A percentile compares a stretch with the other conserved stretches of the same genome.
Evolutionary conservation across 1,139 yeast species (phyloP).

Genomic region (Suhomyces choctaworum): DNA sequence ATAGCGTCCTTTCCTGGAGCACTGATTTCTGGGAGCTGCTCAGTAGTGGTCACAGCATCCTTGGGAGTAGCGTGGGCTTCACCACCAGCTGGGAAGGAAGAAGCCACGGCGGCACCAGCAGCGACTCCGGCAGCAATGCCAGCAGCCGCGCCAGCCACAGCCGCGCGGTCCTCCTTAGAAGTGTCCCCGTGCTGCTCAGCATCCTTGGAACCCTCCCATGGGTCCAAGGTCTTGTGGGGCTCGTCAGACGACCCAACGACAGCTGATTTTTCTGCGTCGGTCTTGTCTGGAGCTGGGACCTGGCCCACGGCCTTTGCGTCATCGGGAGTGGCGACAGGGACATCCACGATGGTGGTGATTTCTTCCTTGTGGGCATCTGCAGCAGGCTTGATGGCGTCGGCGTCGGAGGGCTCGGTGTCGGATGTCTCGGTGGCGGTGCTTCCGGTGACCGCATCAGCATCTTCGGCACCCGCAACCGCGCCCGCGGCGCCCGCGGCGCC

Average conservation of each 20-base stretch:
- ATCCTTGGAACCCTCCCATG: neutral
- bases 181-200: neutral
- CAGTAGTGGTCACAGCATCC: slow-evolving; percentile 7
- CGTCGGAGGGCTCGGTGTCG: slow-evolving; percentile 10
- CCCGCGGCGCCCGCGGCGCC: slow-evolving; percentile 13
- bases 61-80: neutral
- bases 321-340: slow-evolving; percentile 10
- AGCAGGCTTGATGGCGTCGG: slow-evolving; percentile 7
- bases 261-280: slow-evolving; percentile 13
- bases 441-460: slow-evolving; percentile 15
- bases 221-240: neutral
- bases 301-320: slow-evolving; percentile 9
- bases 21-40: slow-evolving; percentile 2
- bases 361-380: slow-evolving; percentile 3
- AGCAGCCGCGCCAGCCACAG: slow-evolving; percentile 8
- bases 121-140: slow-evolving; percentile 6
- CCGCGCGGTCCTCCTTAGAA: slow-evolving; percentile 1
- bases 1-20: neutral
- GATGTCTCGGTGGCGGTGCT: slow-evolving; percentile 13
- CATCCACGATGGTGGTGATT: slow-evolving; percentile 8
- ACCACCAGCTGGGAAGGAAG: neutral
- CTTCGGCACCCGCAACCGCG: slow-evolving; percentile 11
- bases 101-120: slow-evolving; percentile 6
- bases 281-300: slow-evolving; percentile 8
- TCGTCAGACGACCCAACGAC: slow-evolving; percentile 18